Base-by-base conservation (phyloP, 768 basidiomycete genomes). In the Paxillus involutus region DNA sequence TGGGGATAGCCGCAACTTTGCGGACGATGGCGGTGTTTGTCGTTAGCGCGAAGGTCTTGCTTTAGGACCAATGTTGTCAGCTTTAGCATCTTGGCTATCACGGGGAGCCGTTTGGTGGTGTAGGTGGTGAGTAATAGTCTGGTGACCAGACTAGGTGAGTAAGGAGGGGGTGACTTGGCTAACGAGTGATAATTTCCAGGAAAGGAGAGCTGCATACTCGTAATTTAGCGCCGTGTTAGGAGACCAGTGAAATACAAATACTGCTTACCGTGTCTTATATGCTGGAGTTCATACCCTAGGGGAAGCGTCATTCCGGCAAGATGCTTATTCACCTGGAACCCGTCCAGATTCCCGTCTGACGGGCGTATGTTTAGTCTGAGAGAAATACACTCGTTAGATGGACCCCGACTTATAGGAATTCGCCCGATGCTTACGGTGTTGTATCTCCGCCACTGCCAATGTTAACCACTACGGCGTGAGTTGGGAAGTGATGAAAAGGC, bases 211-310 rank as follows among this genome's bases (percentile, higher is more conserved):
- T n/a, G n/a, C n/a, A 16, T 24, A 0, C n/a, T 17, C 17, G 17
- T 52, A 17, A 41, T 1, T 44, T 39, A 14, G 12, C 4, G 19
- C 44, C 29, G 13, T 17, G 26, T 9, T 39, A 29, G 24, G 43
- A 32, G 33, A 11, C 2, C 29, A n/a, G 3, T n/a, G 14, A 17
- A 8, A 40, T 19, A 12, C 39, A 17, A 8, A 40, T 19, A 12
- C 39, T n/a, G 54, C 61, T 30, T 26, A 62, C 61, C 6, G 61
- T 48, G 30, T 62, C 61, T 44, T 60, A 55, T 19, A 62, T 57
- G 35, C 60, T 49, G 17, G 57, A 57, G 39, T 62, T 62, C 7
- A 62, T 17, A n/a, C n/a, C n/a, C n/a, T n/a, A n/a, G n/a, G n/a
- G n/a, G n/a, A 43, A 32, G 21, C 16, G 30, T 36, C 26, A 32